phyloP scores from a whole-genome alignment of 139 green algal species.

The Astrephomene gubernaculifera region DNA sequence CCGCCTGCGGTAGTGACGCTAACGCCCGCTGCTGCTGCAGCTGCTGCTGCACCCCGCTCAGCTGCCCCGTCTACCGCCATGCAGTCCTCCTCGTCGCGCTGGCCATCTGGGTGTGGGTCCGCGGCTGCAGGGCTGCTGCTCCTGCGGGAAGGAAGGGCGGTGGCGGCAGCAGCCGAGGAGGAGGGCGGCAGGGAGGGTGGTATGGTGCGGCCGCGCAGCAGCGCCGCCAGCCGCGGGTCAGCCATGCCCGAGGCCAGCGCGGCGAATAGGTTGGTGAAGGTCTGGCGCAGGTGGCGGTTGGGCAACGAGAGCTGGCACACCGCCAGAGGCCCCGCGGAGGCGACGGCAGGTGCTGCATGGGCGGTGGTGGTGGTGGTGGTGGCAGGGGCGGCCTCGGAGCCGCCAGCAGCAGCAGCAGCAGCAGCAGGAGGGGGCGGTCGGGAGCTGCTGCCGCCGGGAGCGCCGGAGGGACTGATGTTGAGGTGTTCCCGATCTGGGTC shows the following conservation, averaged over 20 bases:
- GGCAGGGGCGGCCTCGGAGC: background rate
- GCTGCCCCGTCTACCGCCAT: too few relatives aligned
- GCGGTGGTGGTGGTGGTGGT: background rate
- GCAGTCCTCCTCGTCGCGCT: too few relatives aligned
- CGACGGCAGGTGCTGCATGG: too few relatives aligned
- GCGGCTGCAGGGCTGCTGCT: background rate
- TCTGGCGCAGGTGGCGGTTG: conserved; percentile 32
- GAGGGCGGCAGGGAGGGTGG: too few relatives aligned
- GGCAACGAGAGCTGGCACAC: conserved; percentile 6
- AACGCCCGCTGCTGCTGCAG: too few relatives aligned
- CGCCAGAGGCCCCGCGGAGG: background rate
- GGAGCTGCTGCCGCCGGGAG: too few relatives aligned
- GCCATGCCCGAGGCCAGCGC: background rate
- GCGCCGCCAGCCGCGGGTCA: background rate
- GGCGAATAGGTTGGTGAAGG: background rate
- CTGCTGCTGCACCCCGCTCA: too few relatives aligned
- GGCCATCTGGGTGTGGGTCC: too few relatives aligned
- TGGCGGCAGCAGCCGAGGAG: background rate
- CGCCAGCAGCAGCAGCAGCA: conserved; percentile 17
- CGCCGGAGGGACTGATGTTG: too few relatives aligned
- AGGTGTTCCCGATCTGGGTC: too few relatives aligned
- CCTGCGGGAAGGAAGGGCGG: background rate
- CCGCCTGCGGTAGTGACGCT: too few relatives aligned
- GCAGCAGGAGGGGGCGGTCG: conserved; percentile 13
- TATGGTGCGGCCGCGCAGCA: conserved; percentile 13